Conservation (phyloP, 2,329 filamentous ascomycete genomes). For the Drechslera avenae region DNA sequence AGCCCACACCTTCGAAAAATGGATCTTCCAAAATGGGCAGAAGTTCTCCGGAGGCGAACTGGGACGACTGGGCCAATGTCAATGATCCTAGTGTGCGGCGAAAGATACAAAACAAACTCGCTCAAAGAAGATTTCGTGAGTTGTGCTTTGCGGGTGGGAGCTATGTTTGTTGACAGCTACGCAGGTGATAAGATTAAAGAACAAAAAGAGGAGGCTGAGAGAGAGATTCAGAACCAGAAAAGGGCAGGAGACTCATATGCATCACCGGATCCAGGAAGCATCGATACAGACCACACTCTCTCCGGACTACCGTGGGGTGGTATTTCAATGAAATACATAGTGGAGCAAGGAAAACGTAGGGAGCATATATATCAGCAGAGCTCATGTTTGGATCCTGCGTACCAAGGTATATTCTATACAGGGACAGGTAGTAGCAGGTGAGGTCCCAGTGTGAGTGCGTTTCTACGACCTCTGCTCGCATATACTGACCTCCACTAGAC, state of each 20-base stretch:
- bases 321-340: constrained; percentile 63
- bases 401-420: constrained; percentile 42
- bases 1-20: constrained; percentile 20
- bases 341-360: constrained; percentile 52
- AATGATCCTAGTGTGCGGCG: constrained; percentile 72
- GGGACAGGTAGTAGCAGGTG: constrained; percentile 39
- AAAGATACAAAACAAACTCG: constrained; percentile 76
- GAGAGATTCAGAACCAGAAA: constrained; percentile 67
- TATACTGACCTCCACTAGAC: constrained; percentile 37
- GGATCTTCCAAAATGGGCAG: constrained; percentile 21
- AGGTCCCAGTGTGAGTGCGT: constrained; percentile 40
- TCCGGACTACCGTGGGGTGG: constrained; percentile 72
- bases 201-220: constrained; percentile 67
- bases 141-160: constrained; percentile 17
- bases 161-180: constrained; percentile 1
- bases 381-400: constrained; percentile 48
- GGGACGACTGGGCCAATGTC: constrained; percentile 72
- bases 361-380: constrained; percentile 52
- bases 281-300: constrained; percentile 58
- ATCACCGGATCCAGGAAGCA: constrained; percentile 63
- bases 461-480: constrained; percentile 19
- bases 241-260: constrained; percentile 69
- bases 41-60: constrained; percentile 25
- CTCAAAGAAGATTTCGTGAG: constrained; percentile 77
- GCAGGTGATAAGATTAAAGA: constrained; percentile 73